Evolutionary conservation across 2,329 filamentous ascomycete species (phyloP).

Genomic region (Xylogone sp.): DNA sequence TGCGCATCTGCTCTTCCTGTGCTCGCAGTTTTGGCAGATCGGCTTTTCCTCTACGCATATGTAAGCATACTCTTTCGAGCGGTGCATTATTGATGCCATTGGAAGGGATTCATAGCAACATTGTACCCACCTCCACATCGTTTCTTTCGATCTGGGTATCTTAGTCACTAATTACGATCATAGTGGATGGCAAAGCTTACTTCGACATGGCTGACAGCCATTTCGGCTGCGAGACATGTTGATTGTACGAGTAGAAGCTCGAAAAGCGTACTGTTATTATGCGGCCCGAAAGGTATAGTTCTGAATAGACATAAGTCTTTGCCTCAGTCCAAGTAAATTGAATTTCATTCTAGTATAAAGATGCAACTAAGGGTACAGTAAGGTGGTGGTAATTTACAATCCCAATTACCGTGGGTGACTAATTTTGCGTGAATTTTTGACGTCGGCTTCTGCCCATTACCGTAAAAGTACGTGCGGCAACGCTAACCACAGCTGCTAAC

Average conservation of each 20-base stretch:
- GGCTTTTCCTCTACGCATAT: not conserved
- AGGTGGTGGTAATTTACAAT: not conserved
- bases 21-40: not conserved
- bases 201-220: not conserved
- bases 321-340: too few relatives aligned
- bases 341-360: too few relatives aligned
- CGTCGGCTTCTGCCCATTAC: not conserved
- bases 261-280: not conserved
- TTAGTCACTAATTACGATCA: not conserved
- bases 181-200: not conserved
- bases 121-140: not conserved
- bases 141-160: not conserved
- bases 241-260: not conserved
- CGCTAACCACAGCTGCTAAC: not conserved
- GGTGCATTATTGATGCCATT: too few relatives aligned
- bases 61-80: too few relatives aligned
- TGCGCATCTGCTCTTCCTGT: not conserved
- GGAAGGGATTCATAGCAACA: too few relatives aligned
- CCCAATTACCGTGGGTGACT: not conserved
- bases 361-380: too few relatives aligned
- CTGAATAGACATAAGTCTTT: too few relatives aligned
- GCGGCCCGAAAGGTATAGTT: too few relatives aligned
- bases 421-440: not conserved
- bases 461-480: too few relatives aligned
- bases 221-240: not conserved